These are phyloP conservation scores for Yamadazyma siamensis DNA, from an alignment of 1,139 yeast genomes.

Conservation along the genomic window DNA sequence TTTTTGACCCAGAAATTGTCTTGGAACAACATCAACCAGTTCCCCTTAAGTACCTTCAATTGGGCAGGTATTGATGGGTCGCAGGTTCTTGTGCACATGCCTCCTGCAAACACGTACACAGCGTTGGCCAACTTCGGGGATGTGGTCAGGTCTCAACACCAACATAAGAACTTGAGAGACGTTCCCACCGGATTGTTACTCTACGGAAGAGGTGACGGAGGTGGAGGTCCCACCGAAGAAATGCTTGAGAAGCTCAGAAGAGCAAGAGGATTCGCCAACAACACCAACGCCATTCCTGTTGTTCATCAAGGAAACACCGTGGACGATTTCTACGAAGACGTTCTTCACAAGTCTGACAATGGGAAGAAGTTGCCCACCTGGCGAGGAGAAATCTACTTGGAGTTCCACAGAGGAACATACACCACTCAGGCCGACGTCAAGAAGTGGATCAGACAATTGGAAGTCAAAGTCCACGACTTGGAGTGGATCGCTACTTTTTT, in stretches of 20 bases:
- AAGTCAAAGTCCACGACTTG: constrained; percentile 75
- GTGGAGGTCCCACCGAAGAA: constrained; percentile 95
- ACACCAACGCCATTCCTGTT: constrained; percentile 76
- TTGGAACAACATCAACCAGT: constrained; percentile 90
- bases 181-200: constrained; percentile 79
- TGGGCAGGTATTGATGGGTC: constrained; percentile 96
- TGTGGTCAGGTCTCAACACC: constrained; percentile 71
- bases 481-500: constrained; percentile 80
- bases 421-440: constrained; percentile 90
- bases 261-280: constrained; percentile 81
- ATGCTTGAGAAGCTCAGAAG: constrained; percentile 91
- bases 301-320: constrained; percentile 76
- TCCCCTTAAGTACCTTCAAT: constrained; percentile 87
- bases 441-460: constrained; percentile 75
- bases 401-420: constrained; percentile 95
- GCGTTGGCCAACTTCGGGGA: constrained; percentile 93
- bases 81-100: constrained; percentile 94
- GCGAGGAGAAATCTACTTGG: constrained; percentile 92
- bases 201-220: constrained; percentile 96
- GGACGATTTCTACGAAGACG: constrained; percentile 70
- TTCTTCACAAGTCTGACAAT: constrained; percentile 58
- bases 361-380: constrained; percentile 77
- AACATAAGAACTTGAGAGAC: constrained; percentile 78
- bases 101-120: constrained; percentile 94
- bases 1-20: constrained; percentile 91